Evolutionary conservation across 169 alveolate species (phyloP).

Genomic region (Plasmodium cynomolgi): DNA sequence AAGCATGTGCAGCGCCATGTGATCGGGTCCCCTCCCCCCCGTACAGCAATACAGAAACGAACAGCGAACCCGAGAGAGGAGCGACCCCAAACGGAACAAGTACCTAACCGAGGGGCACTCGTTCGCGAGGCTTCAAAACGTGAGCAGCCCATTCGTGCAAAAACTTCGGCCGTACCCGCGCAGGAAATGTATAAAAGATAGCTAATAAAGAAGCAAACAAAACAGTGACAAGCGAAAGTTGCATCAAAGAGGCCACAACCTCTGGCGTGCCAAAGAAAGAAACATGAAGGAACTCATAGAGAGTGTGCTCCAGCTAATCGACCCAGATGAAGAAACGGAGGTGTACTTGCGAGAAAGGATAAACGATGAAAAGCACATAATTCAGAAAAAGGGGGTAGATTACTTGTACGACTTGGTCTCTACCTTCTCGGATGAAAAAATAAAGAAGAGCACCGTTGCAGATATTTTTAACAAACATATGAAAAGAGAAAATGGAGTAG

Average conservation of each 20-base stretch:
- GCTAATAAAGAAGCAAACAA: background rate
- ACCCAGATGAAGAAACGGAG: slow-evolving; percentile 52
- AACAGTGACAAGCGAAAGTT: background rate
- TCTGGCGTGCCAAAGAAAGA: background rate
- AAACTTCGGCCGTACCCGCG: background rate
- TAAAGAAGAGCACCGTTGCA: slow-evolving; percentile 22
- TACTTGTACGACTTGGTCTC: slow-evolving; percentile 42
- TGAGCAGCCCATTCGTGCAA: background rate
- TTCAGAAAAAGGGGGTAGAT: slow-evolving; percentile 50
- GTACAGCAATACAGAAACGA: background rate
- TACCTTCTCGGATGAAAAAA: slow-evolving; percentile 59
- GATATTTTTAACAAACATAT: slow-evolving; percentile 61
- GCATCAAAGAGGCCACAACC: background rate
- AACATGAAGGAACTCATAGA: slow-evolving; percentile 54
- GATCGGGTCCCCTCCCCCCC: background rate
- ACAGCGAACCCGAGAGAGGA: background rate
- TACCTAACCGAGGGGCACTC: background rate
- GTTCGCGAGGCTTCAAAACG: background rate
- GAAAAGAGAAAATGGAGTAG: slow-evolving; percentile 8
- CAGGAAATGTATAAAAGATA: background rate
- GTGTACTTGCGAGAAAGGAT: slow-evolving; percentile 58
- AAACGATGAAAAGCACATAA: slow-evolving; percentile 58
- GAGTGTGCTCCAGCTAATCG: slow-evolving; percentile 1
- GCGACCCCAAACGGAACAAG: background rate
- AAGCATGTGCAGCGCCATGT: background rate